Conservation (phyloP, 306 rosid species). For the Lablab purpureus region DNA sequence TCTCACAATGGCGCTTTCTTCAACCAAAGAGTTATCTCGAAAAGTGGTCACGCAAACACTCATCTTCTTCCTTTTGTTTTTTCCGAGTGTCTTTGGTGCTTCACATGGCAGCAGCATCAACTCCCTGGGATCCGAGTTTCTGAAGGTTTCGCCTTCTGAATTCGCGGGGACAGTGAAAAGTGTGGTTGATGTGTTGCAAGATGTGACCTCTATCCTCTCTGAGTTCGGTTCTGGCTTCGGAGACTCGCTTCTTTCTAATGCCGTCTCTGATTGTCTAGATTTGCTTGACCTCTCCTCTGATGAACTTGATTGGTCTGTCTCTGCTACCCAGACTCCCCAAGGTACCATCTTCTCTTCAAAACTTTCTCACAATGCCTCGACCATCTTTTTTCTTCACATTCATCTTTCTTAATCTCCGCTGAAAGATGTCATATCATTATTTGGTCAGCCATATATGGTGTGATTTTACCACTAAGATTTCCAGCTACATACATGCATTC, state of each 20-base stretch:
- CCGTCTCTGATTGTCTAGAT: conserved; percentile 83
- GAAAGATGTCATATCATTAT: not conserved
- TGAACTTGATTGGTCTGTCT: conserved; percentile 62
- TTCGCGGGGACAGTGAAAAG: conserved; percentile 56
- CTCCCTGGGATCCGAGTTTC: conserved; percentile 34
- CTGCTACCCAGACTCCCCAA: conserved; percentile 66
- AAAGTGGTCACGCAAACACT: not conserved
- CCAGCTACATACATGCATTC: not conserved
- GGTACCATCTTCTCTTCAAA: conserved; percentile 49
- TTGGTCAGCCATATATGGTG: not conserved
- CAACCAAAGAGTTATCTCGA: conserved; percentile 12
- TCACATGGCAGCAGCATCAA: not conserved
- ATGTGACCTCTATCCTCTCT: conserved; percentile 65
- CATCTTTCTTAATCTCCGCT: not conserved
- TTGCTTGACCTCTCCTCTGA: conserved; percentile 77
- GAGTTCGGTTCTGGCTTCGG: conserved; percentile 56
- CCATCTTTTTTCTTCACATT: not conserved
- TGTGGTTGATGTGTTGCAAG: conserved; percentile 52
- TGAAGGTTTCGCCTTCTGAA: conserved; percentile 62
- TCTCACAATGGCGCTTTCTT: conserved; percentile 50
- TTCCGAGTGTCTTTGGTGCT: not conserved
- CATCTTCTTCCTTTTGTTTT: conserved; percentile 18
- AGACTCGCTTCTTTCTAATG: conserved; percentile 68
- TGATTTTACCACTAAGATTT: not conserved
- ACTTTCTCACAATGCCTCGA: too few species aligned